Base-by-base conservation (phyloP, 805 yeast species). In the Limtongia smithiae region DNA sequence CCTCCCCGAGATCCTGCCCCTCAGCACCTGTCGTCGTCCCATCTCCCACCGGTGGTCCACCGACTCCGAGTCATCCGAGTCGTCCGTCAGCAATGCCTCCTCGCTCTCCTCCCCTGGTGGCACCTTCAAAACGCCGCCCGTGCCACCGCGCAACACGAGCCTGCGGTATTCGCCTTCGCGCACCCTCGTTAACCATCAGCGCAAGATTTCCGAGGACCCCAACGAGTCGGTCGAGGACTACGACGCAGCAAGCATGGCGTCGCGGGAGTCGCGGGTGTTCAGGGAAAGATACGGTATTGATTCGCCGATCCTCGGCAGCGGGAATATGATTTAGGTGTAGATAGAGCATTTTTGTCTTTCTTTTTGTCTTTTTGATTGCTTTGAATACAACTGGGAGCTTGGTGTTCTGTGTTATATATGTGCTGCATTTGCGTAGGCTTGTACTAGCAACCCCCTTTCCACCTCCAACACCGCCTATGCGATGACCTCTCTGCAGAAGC, bases 191-290 rank as follows among this genome's bases (percentile, higher is more conserved):
- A 31, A 25, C 15, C 55, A 50, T 17, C 44, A 46, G 30, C 46
- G 51, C 17, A 30, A 37, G 24, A 50, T 50, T 11, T 45, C 41
- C 25, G 55, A 50, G 34, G 55, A 50, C 27, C 47, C 47, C n/a
- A 46, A 32, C 12, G 51, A 43, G 11, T 22, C 28, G 9, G 27
- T 20, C 6, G 7, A 18, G 9, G 28, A 25, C 9, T 25, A 7
- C 6, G 28, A 25, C 9, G n/a, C n/a, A n/a, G n/a, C n/a, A n/a
- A n/a, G n/a, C n/a, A n/a, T n/a, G n/a, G n/a, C n/a, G n/a, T n/a
- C n/a, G n/a, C n/a, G 14, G 11, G 24, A 25, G 25, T 21, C 34
- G 9, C 27, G 39, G 18, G 37, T 46, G 5, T 36, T 43, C 20
- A 36, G 39, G 22, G 51, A 48, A 12, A 44, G 35, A 6, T 15